Evolutionary conservation across 768 basidiomycete genomes (phyloP).

Genomic region (Mycena floridula): DNA sequence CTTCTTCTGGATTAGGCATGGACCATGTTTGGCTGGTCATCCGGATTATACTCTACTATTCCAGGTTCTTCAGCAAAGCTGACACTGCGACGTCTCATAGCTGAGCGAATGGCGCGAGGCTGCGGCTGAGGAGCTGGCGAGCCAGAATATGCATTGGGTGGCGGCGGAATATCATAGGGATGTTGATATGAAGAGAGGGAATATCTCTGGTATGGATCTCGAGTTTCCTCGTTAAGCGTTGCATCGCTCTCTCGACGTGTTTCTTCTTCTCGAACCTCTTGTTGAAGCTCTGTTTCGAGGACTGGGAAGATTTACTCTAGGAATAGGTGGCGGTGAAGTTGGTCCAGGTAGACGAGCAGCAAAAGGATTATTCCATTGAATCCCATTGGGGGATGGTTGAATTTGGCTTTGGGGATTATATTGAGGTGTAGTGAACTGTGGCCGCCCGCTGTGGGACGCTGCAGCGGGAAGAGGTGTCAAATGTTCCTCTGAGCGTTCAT

Average conservation of each 20-base stretch:
- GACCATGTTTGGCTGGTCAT: slow-evolving; percentile 14
- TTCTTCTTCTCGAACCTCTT: slow-evolving; percentile 5
- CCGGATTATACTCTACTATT: slow-evolving; percentile 15
- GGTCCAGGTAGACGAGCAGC: slow-evolving; percentile 1
- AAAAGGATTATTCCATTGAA: neutral
- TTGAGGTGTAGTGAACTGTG: too few relatives aligned
- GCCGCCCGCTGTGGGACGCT: too few relatives aligned
- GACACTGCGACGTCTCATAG: slow-evolving; percentile 25
- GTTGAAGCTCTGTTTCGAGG: too few relatives aligned
- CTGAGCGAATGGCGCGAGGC: slow-evolving; percentile 17
- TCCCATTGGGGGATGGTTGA: neutral
- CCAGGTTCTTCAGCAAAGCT: slow-evolving; percentile 32
- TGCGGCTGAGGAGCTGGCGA: slow-evolving; percentile 11
- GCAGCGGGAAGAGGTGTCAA: neutral
- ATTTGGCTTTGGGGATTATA: neutral
- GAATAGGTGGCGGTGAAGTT: neutral
- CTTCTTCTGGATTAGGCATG: slow-evolving; percentile 17
- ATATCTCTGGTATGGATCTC: slow-evolving; percentile 31
- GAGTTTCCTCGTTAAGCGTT: slow-evolving; percentile 25
- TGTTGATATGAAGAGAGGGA: slow-evolving; percentile 53
- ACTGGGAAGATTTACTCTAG: slow-evolving; percentile 1
- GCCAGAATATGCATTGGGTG: slow-evolving; percentile 33
- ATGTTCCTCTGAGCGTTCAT: neutral
- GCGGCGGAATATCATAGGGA: slow-evolving; percentile 56
- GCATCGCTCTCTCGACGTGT: slow-evolving; percentile 25